Conservation (phyloP, 768 basidiomycete genomes). For the Sarcodon aspratus region DNA sequence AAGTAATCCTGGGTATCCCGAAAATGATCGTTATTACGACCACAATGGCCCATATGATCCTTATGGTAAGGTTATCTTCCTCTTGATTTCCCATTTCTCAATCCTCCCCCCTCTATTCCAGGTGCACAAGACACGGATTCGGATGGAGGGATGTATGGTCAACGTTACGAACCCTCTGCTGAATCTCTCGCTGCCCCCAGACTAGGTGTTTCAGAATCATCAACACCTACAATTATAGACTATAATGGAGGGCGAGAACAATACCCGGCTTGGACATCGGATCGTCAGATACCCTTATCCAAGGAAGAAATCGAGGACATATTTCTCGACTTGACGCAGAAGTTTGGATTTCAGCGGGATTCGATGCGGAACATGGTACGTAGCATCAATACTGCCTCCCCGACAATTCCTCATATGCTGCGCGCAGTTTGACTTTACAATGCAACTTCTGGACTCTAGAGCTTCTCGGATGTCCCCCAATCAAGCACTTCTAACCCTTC, state of each 20-base stretch:
- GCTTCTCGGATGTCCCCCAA: constrained; percentile 96
- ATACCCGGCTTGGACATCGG: constrained; percentile 90
- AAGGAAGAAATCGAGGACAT: constrained; percentile 99
- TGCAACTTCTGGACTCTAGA: constrained; percentile 95
- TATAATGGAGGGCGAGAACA: constrained; percentile 62
- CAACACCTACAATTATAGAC: constrained; percentile 65
- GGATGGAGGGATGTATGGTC: constrained; percentile 61
- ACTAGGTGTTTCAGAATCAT: constrained; percentile 53
- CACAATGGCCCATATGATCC: constrained; percentile 48
- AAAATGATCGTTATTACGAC: constrained; percentile 51
- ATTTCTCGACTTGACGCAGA: constrained; percentile 93
- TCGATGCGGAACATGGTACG: constrained; percentile 91
- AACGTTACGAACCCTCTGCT: constrained; percentile 60
- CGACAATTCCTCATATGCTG: background rate
- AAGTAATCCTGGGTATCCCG: constrained; percentile 42
- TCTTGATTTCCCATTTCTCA: background rate
- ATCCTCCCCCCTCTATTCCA: constrained; percentile 16
- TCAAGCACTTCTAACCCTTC: constrained; percentile 88
- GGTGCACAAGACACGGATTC: constrained; percentile 80
- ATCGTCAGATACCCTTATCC: constrained; percentile 90
- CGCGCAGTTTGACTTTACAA: constrained; percentile 84
- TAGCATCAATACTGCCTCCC: background rate
- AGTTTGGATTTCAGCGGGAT: constrained; percentile 96
- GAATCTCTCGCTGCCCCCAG: constrained; percentile 63
- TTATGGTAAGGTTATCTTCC: constrained; percentile 32